Base-by-base conservation (phyloP, 257 asterid species). In the Anisodus tanguticus region DNA sequence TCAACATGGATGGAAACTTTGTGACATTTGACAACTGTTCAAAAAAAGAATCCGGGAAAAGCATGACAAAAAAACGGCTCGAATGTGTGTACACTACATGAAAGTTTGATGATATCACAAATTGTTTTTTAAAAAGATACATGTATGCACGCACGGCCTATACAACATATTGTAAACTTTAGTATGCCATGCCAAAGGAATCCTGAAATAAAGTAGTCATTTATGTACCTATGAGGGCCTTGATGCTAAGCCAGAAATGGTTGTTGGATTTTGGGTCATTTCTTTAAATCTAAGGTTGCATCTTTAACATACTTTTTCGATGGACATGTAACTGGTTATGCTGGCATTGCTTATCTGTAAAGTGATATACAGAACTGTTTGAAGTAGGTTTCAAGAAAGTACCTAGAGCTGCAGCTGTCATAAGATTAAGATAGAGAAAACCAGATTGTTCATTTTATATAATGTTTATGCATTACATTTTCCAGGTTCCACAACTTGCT, bases 401-500 rank as follows among this genome's bases (percentile, higher is more conserved):
- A 77, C 31, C 22, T 54, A 53, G 31, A 53, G 31, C 47, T 53
- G 63, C 49, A 53, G 64, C 49, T 26, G 82, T 53, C 64, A 53
- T 77, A 53, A 53, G 49, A 77, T 77, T 77, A 13, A n/a, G 64
- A 53, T 54, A 54, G 64, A 77, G 49, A 53, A 76, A 76, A 53
- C 26, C 26, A 26, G 64, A 54, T 54, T 77, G 47, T 77, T 8
- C 3, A 6, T 77, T 53, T 53, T 77, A 59, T 80, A 81, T 85
- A 55, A 83, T 84, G 79, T 80, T 64, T 60, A 63, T 67, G 80
- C 71, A 47, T 69, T 41, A 31, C 63, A 37, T 79, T 81, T 74
- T 86, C 85, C 94, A 97, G 99, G 92, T 93, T 87, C 98, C 99
- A 81, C 97, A 95, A 85, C 98, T 97, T 90, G 98, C 94, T 35